Evolutionary conservation across 495 filamentous ascomycete species (phyloP).

Genomic region (Bacidia gigantensis): DNA sequence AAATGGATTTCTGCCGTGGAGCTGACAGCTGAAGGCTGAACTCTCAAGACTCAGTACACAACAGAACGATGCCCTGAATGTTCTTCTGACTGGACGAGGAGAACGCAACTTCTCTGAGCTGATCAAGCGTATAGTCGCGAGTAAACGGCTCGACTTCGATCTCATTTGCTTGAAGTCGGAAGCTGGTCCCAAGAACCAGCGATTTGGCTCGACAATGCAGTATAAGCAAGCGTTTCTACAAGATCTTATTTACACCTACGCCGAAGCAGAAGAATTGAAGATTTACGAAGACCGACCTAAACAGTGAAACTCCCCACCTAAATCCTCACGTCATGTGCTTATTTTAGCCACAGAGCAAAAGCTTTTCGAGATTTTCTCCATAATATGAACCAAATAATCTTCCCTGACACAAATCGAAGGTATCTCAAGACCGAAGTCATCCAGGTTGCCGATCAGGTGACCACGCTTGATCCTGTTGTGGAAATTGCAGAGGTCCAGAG

Average conservation of each 20-base stretch:
- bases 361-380: constrained; percentile 71
- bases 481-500: constrained; percentile 79
- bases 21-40: constrained; percentile 42
- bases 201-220: constrained; percentile 60
- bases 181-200: constrained; percentile 62
- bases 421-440: constrained; percentile 69
- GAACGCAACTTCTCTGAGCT: constrained; percentile 64
- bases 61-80: constrained; percentile 73
- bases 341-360: constrained; percentile 39
- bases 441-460: constrained; percentile 65
- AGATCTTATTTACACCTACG: constrained; percentile 73
- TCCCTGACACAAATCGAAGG: constrained; percentile 29
- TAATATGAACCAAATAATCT: constrained; percentile 48
- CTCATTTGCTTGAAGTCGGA: constrained; percentile 79
- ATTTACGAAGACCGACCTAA: constrained; percentile 53
- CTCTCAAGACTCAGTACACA: constrained; percentile 70
- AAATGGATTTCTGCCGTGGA: not conserved
- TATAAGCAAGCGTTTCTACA: constrained; percentile 80
- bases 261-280: constrained; percentile 63
- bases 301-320: constrained; percentile 33
- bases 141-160: constrained; percentile 73
- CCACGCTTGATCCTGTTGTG: constrained; percentile 63
- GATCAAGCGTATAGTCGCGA: constrained; percentile 68
- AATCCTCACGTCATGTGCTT: constrained; percentile 1
- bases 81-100: constrained; percentile 80